phyloP scores from a whole-genome alignment of 164 flowering plant genomes.

The Magnolia kwangsiensis region DNA sequence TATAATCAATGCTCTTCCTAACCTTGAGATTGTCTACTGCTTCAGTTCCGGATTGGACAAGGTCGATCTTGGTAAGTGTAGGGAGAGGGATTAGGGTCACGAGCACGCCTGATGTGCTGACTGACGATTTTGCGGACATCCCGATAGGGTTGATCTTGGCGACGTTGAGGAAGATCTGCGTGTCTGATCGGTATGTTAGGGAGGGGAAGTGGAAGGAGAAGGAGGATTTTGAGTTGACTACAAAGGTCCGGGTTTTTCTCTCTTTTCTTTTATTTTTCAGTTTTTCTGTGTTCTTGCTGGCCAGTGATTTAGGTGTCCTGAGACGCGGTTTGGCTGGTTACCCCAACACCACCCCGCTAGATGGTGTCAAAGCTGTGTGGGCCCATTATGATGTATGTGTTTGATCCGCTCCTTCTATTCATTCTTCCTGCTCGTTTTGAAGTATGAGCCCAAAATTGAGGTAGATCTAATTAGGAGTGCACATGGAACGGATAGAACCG shows the following conservation, averaged over 20 bases:
- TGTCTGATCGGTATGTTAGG: conserved; percentile 61
- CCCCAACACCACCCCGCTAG: too few relatives aligned
- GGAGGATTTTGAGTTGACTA: conserved; percentile 49
- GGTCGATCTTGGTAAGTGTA: conserved; percentile 71
- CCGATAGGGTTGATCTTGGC: conserved; percentile 73
- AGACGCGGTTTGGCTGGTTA: too few relatives aligned
- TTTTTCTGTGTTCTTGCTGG: too few relatives aligned
- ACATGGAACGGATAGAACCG: too few relatives aligned
- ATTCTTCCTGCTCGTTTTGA: too few relatives aligned
- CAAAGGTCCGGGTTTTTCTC: conserved; percentile 47
- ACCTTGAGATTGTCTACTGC: conserved; percentile 72
- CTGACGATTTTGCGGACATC: conserved; percentile 90
- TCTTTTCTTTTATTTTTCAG: not conserved
- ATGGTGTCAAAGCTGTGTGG: too few relatives aligned
- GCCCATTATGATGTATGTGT: too few relatives aligned
- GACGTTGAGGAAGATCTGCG: conserved; percentile 56
- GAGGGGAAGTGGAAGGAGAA: conserved; percentile 52
- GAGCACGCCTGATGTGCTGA: conserved; percentile 87
- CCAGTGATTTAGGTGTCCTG: too few relatives aligned
- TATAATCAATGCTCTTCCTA: conserved; percentile 65
- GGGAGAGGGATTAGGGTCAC: conserved; percentile 80
- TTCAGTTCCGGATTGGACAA: conserved; percentile 84
- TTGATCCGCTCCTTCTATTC: too few relatives aligned
- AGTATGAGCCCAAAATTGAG: too few relatives aligned
- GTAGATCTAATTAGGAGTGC: too few relatives aligned